A percentile compares a stretch with the other conserved stretches of the same genome.
Conservation (phyloP, 139 green algal species). For the Chlamydomonas sp. region DNA sequence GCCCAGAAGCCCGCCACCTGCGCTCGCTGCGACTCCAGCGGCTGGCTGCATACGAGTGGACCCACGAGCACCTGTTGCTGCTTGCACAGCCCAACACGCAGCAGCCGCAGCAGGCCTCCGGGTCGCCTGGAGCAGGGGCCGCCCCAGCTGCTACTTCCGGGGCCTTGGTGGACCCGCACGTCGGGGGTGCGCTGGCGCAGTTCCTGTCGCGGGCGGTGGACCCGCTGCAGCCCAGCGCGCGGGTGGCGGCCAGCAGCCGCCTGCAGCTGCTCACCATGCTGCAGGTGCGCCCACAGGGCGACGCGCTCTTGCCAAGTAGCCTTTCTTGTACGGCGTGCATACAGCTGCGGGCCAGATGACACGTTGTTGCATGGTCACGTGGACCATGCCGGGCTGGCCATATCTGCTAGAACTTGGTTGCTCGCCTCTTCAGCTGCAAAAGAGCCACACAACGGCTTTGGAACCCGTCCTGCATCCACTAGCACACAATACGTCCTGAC, state of each 20-base stretch:
- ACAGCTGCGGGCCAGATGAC: too few species aligned
- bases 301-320: too few species aligned
- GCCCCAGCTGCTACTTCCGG: not conserved
- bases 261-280: slow-evolving; percentile 18
- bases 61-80: slow-evolving; percentile 48
- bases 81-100: not conserved
- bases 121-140: not conserved
- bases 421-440: too few species aligned
- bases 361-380: too few species aligned
- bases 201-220: slow-evolving; percentile 27
- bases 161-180: slow-evolving; percentile 12
- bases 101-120: too few species aligned
- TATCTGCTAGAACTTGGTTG: too few species aligned
- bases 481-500: too few species aligned
- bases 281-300: not conserved
- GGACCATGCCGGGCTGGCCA: too few species aligned
- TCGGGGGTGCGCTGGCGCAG: slow-evolving; percentile 5
- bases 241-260: not conserved
- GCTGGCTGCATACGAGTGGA: slow-evolving; percentile 56
- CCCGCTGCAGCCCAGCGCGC: slow-evolving; percentile 32
- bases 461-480: too few species aligned
- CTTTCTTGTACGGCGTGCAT: too few species aligned
- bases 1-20: not conserved
- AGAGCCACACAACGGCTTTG: too few species aligned
- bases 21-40: slow-evolving; percentile 44